Evolutionary conservation across 106 monocot species (phyloP).

Genomic region (Ottelia alismoides): DNA sequence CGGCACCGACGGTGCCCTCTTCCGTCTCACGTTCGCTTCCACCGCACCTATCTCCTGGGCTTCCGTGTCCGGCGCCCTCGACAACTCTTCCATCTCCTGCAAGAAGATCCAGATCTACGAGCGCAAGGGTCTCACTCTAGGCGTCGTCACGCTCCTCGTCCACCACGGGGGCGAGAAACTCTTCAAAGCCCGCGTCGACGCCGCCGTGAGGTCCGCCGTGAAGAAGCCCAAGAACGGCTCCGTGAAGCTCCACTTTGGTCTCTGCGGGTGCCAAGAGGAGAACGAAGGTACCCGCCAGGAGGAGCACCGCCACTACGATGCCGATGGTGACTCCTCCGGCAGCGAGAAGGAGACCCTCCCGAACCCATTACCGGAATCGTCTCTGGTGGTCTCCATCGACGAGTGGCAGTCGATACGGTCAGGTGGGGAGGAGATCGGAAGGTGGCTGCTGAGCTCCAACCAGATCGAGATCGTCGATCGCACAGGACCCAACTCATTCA

Average conservation of each 20-base stretch:
- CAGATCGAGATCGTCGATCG: slow-evolving; percentile 50
- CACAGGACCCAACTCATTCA: slow-evolving; percentile 43
- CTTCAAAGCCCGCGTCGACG: slow-evolving; percentile 46
- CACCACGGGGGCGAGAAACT: slow-evolving; percentile 30
- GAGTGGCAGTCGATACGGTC: slow-evolving; percentile 73
- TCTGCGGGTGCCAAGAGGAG: slow-evolving; percentile 68
- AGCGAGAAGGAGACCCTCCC: slow-evolving; percentile 30
- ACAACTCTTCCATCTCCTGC: slow-evolving; percentile 46
- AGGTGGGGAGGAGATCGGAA: slow-evolving; percentile 42
- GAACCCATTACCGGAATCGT: slow-evolving; percentile 38
- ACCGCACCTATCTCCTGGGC: slow-evolving; percentile 65
- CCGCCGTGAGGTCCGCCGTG: slow-evolving; percentile 42
- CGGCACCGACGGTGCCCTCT: slow-evolving; percentile 12
- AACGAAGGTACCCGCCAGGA: slow-evolving; percentile 8
- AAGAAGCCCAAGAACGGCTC: slow-evolving; percentile 40
- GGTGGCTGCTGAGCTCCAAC: slow-evolving; percentile 48
- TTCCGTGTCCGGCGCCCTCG: slow-evolving; percentile 56
- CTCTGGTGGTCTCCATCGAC: slow-evolving; percentile 42
- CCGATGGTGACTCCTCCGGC: slow-evolving; percentile 17
- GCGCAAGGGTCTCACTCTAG: slow-evolving; percentile 76
- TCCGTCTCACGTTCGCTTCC: slow-evolving; percentile 66
- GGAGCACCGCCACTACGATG: slow-evolving; percentile 24
- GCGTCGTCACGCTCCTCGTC: slow-evolving; percentile 38
- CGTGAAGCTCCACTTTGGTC: slow-evolving; percentile 81
- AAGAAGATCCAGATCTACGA: slow-evolving; percentile 85